Evolutionary conservation across 768 basidiomycete species (phyloP), one percentile per base, ranked within the genome.

Genomic region (Pulveroboletus sp.): DNA sequence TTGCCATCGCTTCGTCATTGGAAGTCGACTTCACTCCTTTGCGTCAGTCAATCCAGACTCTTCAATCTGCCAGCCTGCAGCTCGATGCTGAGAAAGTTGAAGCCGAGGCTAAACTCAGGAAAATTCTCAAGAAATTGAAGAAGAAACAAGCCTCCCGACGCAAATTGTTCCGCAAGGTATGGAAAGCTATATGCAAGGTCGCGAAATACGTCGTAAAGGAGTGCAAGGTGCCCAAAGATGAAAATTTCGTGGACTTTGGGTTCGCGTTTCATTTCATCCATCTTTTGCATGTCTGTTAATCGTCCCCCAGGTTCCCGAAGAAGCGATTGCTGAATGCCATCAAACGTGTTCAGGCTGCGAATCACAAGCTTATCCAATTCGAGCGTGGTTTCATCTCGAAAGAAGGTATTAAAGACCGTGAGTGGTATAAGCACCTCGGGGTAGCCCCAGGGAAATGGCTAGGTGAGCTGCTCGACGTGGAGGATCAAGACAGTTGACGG

Each of bases 401-500:
- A 58, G 81, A 72, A 14, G 93, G 92, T 0, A 82, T 93, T 53
- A 82, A 82, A 56, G 82, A 84, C 45, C 76, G 88, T 27, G 85
- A 90, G 63, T 94, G 92, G 92, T 95, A 87, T 64, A 81, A 74
- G 59, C 86, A 93, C 67, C 75, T 92, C 14, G 91, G 79, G 40
- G 88, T 92, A 36, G 90, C 92, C 3, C 92, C 93, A 25, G 92
- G 91, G 33, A 84, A 89, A 65, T 85, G 85, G 82, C 80, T 86
- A 34, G 85, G 87, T 87, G 56, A 56, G 77, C 67, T 11, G 12
- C 32, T 20, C 31, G 23, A 12, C 5, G n/a, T 20, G 10, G 23
- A 39, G 25, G 45, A n/a, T n/a, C n/a, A 11, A 34, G 16, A 36
- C 47, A 44, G 29, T 50, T 9, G 43, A 29, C 8, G 29, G 27